These are phyloP conservation scores for Xylariales sp. DNA, from an alignment of 2,329 filamentous ascomycete species.

Conservation along the genomic window DNA sequence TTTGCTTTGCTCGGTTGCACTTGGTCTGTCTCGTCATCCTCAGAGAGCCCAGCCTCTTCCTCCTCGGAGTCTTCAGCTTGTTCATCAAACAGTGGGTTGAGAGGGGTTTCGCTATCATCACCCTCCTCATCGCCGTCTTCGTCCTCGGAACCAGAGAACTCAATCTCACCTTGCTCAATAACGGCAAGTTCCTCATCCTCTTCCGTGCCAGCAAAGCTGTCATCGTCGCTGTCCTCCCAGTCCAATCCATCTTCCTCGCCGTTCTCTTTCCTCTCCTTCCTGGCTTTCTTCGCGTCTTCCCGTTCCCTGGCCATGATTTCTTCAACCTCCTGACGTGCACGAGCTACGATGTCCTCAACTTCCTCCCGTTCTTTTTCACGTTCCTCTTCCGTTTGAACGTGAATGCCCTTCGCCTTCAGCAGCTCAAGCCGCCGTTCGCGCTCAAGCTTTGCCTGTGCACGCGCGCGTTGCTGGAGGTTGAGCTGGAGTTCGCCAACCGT, in stretches of 20 bases:
- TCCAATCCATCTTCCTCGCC: constrained; percentile 46
- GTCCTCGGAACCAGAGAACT: constrained; percentile 29
- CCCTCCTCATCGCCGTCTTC: constrained; percentile 33
- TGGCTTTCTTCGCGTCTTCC: constrained; percentile 64
- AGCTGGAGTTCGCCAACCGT: constrained; percentile 65
- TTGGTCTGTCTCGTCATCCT: constrained; percentile 36
- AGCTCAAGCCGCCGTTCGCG: constrained; percentile 72
- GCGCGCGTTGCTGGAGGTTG: constrained; percentile 65
- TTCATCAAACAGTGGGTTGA: constrained; percentile 26
- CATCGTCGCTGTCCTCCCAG: constrained; percentile 53
- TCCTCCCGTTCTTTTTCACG: constrained; percentile 75
- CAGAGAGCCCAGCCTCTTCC: constrained; percentile 16
- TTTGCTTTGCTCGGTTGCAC: constrained; percentile 31
- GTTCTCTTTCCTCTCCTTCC: constrained; percentile 34
- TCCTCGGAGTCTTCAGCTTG: constrained; percentile 30
- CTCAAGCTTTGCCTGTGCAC: constrained; percentile 74
- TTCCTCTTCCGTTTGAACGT: constrained; percentile 82
- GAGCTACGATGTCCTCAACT: constrained; percentile 84
- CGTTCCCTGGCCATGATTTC: constrained; percentile 76
- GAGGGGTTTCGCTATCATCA: constrained; percentile 20
- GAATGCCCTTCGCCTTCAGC: constrained; percentile 73
- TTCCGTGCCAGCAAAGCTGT: constrained; percentile 30
- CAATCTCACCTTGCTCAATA: constrained; percentile 29
- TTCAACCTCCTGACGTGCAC: constrained; percentile 74
- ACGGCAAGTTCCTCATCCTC: constrained; percentile 42